These are phyloP conservation scores for Stagonosporopsis tanaceti DNA, from an alignment of 2,329 filamentous ascomycete genomes.

Conservation along the genomic window DNA sequence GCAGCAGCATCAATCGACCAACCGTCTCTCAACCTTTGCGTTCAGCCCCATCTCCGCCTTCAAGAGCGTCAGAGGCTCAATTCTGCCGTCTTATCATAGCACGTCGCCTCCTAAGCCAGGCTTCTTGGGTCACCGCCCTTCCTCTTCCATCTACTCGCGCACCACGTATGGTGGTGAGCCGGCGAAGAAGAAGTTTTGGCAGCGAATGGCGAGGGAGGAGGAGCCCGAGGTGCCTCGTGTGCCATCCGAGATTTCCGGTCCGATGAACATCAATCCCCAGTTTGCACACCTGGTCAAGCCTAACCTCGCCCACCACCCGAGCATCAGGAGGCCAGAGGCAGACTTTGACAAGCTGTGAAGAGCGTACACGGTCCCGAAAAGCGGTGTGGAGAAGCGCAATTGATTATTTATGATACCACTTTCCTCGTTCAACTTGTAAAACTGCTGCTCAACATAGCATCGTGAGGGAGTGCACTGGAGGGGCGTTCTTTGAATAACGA, in stretches of 20 bases:
- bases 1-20: slow-evolving; percentile 18
- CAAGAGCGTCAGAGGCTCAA: slow-evolving; percentile 52
- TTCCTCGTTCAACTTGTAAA: slow-evolving; percentile 20
- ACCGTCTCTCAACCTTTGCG: slow-evolving; percentile 43
- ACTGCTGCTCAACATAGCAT: slow-evolving; percentile 7
- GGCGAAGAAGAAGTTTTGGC: slow-evolving; percentile 43
- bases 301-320: slow-evolving; percentile 64
- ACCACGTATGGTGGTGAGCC: slow-evolving; percentile 41
- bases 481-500: slow-evolving; percentile 17
- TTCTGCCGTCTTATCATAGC: slow-evolving; percentile 58
- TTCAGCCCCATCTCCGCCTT: slow-evolving; percentile 48
- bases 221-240: slow-evolving; percentile 52
- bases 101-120: slow-evolving; percentile 41
- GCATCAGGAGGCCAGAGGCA: slow-evolving; percentile 38
- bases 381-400: slow-evolving; percentile 5
- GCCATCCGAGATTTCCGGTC: slow-evolving; percentile 63
- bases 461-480: background rate
- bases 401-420: slow-evolving; percentile 45
- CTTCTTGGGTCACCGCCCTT: slow-evolving; percentile 37
- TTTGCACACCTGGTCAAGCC: slow-evolving; percentile 64
- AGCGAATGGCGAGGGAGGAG: slow-evolving; percentile 46
- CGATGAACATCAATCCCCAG: slow-evolving; percentile 62
- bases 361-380: background rate
- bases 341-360: slow-evolving; percentile 41
- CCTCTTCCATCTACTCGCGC: slow-evolving; percentile 45